A percentile compares a stretch with the other conserved stretches of the same genome.
phyloP scores from a whole-genome alignment of 768 basidiomycete genomes.

The Ephemerocybe angulata region DNA sequence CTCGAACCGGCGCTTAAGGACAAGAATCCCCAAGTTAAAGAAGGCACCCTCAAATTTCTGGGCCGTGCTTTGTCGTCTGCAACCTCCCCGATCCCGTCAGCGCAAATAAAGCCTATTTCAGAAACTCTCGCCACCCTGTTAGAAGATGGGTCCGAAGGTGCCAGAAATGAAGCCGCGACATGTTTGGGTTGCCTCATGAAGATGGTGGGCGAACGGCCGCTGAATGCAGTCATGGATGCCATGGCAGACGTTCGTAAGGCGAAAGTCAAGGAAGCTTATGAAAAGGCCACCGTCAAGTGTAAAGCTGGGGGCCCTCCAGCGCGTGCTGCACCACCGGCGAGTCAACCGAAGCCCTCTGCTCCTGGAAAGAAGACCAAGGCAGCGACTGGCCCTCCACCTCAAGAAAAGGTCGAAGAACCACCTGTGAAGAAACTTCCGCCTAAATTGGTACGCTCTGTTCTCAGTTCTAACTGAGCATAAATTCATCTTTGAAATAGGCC shows the following conservation, averaged over 20 bases:
- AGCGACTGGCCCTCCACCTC: constrained; percentile 16
- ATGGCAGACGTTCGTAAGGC: constrained; percentile 83
- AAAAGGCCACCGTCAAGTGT: constrained; percentile 88
- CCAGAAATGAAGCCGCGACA: constrained; percentile 84
- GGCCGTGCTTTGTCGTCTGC: constrained; percentile 73
- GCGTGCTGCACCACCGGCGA: constrained; percentile 36
- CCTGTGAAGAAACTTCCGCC: constrained; percentile 46
- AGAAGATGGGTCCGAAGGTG: constrained; percentile 86
- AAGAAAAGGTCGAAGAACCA: constrained; percentile 21
- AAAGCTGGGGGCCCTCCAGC: constrained; percentile 62
- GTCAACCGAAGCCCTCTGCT: constrained; percentile 30
- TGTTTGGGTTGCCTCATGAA: constrained; percentile 91
- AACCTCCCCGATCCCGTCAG: constrained; percentile 60
- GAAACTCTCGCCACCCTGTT: constrained; percentile 72
- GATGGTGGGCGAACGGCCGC: constrained; percentile 90
- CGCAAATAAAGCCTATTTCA: constrained; percentile 78
- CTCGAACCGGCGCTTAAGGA: constrained; percentile 70
- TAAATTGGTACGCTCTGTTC: constrained; percentile 31
- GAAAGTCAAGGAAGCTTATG: constrained; percentile 93
- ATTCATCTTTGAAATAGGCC: constrained; percentile 12
- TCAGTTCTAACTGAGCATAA: background rate
- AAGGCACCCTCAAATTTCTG: constrained; percentile 86
- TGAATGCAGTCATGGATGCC: constrained; percentile 82
- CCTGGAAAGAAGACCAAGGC: constrained; percentile 17
- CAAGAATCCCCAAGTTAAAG: constrained; percentile 97